These are phyloP conservation scores for Chloromonas sp. DNA, from an alignment of 163 green algal genomes.

Conservation along the genomic window DNA sequence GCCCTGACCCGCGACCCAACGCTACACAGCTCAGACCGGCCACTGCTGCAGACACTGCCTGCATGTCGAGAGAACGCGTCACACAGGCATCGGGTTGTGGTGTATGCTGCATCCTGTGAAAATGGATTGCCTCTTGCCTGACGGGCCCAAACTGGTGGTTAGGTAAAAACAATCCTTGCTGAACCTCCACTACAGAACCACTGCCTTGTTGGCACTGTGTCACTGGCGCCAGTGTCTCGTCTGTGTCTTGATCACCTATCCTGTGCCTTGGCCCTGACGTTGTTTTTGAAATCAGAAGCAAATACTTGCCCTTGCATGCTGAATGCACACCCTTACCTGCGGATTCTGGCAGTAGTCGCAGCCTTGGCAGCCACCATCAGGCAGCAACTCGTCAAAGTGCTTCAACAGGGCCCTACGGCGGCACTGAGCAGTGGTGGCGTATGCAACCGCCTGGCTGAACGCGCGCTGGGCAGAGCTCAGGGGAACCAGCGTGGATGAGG, in stretches of 20 bases:
- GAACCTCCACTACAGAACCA: too few relatives aligned
- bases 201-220: too few relatives aligned
- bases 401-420: conserved; percentile 19
- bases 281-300: not conserved
- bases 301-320: not conserved
- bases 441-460: conserved; percentile 31
- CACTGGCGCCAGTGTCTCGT: too few relatives aligned
- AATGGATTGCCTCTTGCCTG: too few relatives aligned
- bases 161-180: too few relatives aligned
- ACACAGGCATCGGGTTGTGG: not conserved
- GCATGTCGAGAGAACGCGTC: not conserved
- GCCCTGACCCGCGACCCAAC: not conserved
- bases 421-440: conserved; percentile 9
- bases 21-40: not conserved
- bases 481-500: not conserved
- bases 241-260: not conserved
- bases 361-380: not conserved
- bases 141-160: too few relatives aligned
- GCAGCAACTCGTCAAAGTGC: conserved; percentile 30
- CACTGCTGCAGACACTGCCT: not conserved
- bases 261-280: not conserved
- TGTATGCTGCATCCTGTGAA: not conserved
- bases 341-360: conserved; percentile 33
- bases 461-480: conserved; percentile 7
- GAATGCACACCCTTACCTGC: conserved; percentile 1